Percentiles rank a stretch among this genome's conserved stretches.
These are phyloP conservation scores for Houttuynia cordata DNA, from an alignment of 164 flowering plant genomes.

Conservation along the genomic window DNA sequence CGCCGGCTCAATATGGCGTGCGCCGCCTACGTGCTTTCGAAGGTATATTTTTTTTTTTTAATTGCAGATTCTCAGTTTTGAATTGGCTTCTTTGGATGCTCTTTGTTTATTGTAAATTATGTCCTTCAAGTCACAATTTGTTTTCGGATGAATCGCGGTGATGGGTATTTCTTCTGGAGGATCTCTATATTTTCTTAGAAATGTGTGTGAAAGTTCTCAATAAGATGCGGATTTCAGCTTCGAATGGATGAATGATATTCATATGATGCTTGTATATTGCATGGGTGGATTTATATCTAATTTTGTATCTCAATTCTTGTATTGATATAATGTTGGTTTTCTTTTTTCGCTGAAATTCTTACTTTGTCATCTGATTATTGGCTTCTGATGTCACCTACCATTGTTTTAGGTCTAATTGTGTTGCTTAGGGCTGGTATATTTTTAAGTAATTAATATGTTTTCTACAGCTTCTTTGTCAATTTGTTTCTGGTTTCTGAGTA, in stretches of 20 bases:
- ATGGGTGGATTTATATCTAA: no score
- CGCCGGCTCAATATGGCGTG: conserved; percentile 72
- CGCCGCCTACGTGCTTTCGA: conserved; percentile 73
- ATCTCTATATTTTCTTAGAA: no score
- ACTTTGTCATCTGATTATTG: no score
- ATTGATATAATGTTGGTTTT: not conserved
- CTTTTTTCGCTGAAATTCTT: not conserved
- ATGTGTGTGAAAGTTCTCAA: no score
- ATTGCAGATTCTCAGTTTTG: not conserved
- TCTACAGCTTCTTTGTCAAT: not conserved
- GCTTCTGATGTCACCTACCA: not conserved
- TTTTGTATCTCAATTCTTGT: no score
- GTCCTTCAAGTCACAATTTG: not conserved
- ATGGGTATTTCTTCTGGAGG: no score
- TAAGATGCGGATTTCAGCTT: no score
- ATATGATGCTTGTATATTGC: no score
- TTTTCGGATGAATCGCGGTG: no score
- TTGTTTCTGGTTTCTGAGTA: not conserved
- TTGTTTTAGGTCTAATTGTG: not conserved
- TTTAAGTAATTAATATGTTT: no score
- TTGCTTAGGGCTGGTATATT: not conserved
- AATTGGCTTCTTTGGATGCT: not conserved
- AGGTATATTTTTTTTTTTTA: conserved; percentile 30
- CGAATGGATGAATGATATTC: no score
- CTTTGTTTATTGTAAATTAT: no score